phyloP scores from a whole-genome alignment of 495 filamentous ascomycete species.

The Tetracladium marchalianum region DNA sequence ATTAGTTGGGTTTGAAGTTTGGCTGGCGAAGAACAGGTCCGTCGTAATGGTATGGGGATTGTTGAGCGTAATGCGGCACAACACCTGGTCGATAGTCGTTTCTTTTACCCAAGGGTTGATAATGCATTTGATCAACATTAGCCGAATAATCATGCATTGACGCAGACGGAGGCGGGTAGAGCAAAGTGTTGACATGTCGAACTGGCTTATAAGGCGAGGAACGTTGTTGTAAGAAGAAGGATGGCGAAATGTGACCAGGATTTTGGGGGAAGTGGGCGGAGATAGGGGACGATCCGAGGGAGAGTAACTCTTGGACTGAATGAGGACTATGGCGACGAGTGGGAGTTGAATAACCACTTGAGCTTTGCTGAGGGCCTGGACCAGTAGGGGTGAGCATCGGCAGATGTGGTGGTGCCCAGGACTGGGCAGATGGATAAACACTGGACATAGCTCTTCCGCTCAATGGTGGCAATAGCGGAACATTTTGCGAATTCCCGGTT shows the following conservation, averaged over 20 bases:
- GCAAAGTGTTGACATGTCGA: constrained; percentile 74
- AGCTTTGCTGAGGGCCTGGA: constrained; percentile 9
- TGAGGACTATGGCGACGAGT: constrained; percentile 22
- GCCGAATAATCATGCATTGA: constrained; percentile 66
- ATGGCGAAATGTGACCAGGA: constrained; percentile 40
- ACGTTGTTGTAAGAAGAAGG: constrained; percentile 50
- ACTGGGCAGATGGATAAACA: constrained; percentile 37
- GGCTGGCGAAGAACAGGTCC: constrained; percentile 24
- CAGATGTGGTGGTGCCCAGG: constrained; percentile 25
- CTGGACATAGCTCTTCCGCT: constrained; percentile 47
- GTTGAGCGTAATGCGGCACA: constrained; percentile 56
- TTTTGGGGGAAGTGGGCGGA: constrained; percentile 41
- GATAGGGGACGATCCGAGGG: constrained; percentile 37
- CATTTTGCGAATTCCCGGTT: constrained; percentile 11
- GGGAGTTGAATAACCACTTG: constrained; percentile 21
- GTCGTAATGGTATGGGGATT: constrained; percentile 24
- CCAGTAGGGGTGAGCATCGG: constrained; percentile 23
- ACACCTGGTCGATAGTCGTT: constrained; percentile 72
- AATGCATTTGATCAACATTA: constrained; percentile 82
- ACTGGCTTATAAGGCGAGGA: constrained; percentile 88
- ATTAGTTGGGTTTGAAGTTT: constrained; percentile 25
- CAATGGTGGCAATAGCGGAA: constrained; percentile 36
- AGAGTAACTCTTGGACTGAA: constrained; percentile 18
- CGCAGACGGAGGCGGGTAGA: constrained; percentile 76
- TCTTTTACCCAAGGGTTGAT: constrained; percentile 76